A percentile compares a stretch with the other conserved stretches of the same genome.
Evolutionary conservation across 306 rosid species (phyloP).

Genomic region (Pyrus betulifolia): DNA sequence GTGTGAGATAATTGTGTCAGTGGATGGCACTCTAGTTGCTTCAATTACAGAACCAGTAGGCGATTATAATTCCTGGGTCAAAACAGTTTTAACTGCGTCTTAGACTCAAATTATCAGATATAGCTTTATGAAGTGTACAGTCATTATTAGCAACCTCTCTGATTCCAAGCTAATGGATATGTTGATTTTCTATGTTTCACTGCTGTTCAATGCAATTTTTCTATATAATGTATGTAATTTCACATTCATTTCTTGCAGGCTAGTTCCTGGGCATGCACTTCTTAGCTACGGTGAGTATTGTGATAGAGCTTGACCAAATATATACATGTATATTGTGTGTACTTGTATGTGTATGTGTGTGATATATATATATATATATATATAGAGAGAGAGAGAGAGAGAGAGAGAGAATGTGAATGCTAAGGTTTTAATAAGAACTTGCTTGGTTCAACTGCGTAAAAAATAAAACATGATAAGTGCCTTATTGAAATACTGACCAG

Average conservation of each 20-base stretch:
- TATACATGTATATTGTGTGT: too few relatives aligned
- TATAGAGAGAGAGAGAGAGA: background rate
- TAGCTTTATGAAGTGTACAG: background rate
- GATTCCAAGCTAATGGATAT: background rate
- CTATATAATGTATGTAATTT: slow-evolving; percentile 11
- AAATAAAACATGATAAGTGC: background rate
- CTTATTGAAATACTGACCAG: background rate
- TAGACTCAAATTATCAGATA: background rate
- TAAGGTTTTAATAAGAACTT: background rate
- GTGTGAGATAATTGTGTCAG: slow-evolving; percentile 1
- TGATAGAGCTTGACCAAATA: too few relatives aligned
- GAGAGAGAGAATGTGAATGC: background rate
- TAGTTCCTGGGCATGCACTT: slow-evolving; percentile 75
- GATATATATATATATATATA: background rate
- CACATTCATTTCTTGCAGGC: slow-evolving; percentile 41
- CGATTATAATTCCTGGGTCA: background rate
- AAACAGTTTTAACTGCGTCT: background rate
- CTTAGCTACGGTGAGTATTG: slow-evolving; percentile 63
- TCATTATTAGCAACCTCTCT: background rate
- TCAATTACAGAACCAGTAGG: background rate
- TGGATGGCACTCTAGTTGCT: slow-evolving; percentile 1
- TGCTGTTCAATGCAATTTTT: background rate
- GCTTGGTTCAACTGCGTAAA: background rate
- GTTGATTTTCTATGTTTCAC: slow-evolving; percentile 1
- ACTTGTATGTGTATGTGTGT: too few relatives aligned